Base-by-base conservation (phyloP, 1,284 basidiomycete genomes). In the Pseudozyma flocculosa region DNA sequence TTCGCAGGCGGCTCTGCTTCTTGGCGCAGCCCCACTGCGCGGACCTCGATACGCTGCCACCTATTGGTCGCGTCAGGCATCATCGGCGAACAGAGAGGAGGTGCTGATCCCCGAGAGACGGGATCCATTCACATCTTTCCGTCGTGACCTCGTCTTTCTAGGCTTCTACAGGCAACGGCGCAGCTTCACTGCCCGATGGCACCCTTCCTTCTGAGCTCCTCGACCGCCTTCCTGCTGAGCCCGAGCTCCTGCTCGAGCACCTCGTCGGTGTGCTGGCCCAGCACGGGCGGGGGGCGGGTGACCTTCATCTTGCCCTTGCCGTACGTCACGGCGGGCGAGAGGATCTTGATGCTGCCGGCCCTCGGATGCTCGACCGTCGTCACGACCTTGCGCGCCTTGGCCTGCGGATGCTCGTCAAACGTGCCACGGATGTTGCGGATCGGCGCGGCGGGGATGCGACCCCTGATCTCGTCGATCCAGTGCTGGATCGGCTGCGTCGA, bases 351-450 rank as follows among this genome's bases (percentile, higher is more conserved):
- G 70, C 82, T 87, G 10, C 93, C 92, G 8, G 88, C 84, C 38
- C 88, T 82, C 23, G 87, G 85, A 54, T 72, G 76, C 40, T 88
- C 82, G 22, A 89, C 80, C 64, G 87, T 85, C 32, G 84, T 81
- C 1, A 84, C 83, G 42, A 86, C 82, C 34, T 81, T 80, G 32
- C 88, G 80, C 10, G 86, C 87, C 48, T 86, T 72, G 2, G 85
- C 89, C 80, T 97, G 93, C 2, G 91, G 90, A 80, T 96, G 93
- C 43, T 71, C 62, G 40, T 86, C 84, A 74, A 96, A 96, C 1
- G 93, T 93, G 75, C 92, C 86, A 44, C 83, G 78, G 61, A 97
- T 90, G 69, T 92, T 88, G 78, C 95, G 94, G 80, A 97, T 94
- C 5, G 72, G 72, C 3, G 72, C 72, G 15, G 63, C 65, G 4